Evolutionary conservation across 192 early-diverging fungal genomes (phyloP), one percentile per base, ranked within the genome.

Genomic region (Podochytrium sp.): DNA sequence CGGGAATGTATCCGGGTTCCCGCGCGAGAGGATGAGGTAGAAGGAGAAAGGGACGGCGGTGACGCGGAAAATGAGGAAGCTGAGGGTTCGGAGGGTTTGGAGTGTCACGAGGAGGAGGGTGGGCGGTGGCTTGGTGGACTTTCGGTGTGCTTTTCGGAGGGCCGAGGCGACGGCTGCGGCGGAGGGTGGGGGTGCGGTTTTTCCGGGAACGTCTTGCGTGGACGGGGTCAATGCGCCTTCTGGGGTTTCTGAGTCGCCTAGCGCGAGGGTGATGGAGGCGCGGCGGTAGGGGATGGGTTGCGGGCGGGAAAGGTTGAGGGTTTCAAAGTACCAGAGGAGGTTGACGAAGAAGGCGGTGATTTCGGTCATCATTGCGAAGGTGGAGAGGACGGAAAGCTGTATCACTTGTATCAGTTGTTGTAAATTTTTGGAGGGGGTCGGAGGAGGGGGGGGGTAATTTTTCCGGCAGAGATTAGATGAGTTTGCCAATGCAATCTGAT

Each of bases 251-350:
- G 67, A 56, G 38, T 70, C 67, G 52, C 67, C 67, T 25, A 70
- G 20, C 3, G 67, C 34, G 12, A 52, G 10, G 7, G 67, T 70
- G 18, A 70, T 70, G 18, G 67, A 70, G 18, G 67, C 29, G 29
- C 53, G 29, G 16, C 64, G 64, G 2, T n/a, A 10, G 32, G 35
- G 39, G 16, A n/a, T 42, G 14, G 25, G 52, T 37, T 39, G 23
- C 35, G 49, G 67, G 0, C 67, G 67, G 49, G 53, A 30, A 16
- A 27, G 51, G 37, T 52, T 56, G 23, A 70, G 52, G 32, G 67
- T 70, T 56, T 70, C 67, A 10, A 37, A 49, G 41, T 73, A 73
- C 71, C 71, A 73, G 47, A 73, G 32, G 37, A 73, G n/a, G 35
- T 73, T 73, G 2, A 63, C 61, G 14, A 33, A 52, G 12, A 73